Percentiles rank a stretch among this genome's conserved stretches.
These are phyloP conservation scores for Zymoseptoria passerinii DNA, from an alignment of 2,329 filamentous ascomycete genomes.

Conservation along the genomic window DNA sequence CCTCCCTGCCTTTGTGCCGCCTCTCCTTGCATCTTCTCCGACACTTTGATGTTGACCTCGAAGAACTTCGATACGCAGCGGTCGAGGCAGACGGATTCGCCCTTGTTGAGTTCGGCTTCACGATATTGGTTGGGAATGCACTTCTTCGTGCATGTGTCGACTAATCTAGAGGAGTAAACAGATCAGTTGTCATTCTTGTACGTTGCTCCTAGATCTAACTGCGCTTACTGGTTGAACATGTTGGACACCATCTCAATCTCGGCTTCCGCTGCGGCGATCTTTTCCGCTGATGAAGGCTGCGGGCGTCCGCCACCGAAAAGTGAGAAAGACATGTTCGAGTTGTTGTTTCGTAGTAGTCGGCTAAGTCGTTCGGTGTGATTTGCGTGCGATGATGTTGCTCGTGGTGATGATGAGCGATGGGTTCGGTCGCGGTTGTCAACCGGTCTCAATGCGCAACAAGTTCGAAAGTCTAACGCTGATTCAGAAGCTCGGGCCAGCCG, in stretches of 20 bases:
- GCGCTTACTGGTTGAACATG: slow-evolving; percentile 86
- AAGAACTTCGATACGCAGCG: slow-evolving; percentile 98
- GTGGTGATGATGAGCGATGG: slow-evolving; percentile 2
- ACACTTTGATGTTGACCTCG: slow-evolving; percentile 95
- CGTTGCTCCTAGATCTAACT: background rate
- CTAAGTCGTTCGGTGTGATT: background rate
- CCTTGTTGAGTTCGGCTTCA: slow-evolving; percentile 96
- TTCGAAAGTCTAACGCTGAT: background rate
- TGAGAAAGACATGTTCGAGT: slow-evolving; percentile 52
- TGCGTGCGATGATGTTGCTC: background rate
- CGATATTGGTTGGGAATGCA: slow-evolving; percentile 89
- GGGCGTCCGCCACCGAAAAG: slow-evolving; percentile 62
- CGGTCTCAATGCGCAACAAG: background rate
- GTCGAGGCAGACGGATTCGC: slow-evolving; percentile 96
- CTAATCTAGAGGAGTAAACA: slow-evolving; percentile 42
- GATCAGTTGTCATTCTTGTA: slow-evolving; percentile 4
- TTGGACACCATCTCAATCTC: slow-evolving; percentile 97
- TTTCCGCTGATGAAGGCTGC: slow-evolving; percentile 89
- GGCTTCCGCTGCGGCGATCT: slow-evolving; percentile 90
- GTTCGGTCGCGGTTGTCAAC: background rate
- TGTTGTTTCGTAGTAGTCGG: background rate
- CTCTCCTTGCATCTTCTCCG: slow-evolving; percentile 90
- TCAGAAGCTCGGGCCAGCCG: slow-evolving; percentile 4
- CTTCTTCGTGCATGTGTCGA: slow-evolving; percentile 85
- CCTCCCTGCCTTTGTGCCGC: slow-evolving; percentile 58